Evolutionary conservation across 805 yeast genomes (phyloP), one percentile per base, ranked within the genome.

Genomic region (Monosporozyma solicola): DNA sequence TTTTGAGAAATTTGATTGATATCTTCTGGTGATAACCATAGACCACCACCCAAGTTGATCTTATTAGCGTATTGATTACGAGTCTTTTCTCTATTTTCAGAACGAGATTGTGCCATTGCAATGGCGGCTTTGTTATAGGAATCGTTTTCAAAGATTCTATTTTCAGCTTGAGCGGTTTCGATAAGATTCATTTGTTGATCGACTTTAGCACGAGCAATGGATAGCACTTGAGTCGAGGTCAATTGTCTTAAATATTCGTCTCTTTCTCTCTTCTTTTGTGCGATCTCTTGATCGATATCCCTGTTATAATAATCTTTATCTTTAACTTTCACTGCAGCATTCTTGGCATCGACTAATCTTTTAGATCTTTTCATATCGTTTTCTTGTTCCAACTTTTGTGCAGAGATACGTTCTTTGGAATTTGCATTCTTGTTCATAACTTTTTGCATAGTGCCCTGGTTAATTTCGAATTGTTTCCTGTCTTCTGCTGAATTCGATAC

Each of bases 41-140:
- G 75, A 2, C 98, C 98, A 59, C 96, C 97, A 55, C 99, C 99
- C 57, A 92, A 71, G 63, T 88, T 77, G 61, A 89, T 74, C 66
- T 83, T 79, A 57, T 83, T 81, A 50, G 61, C 65, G 56, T 72
- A 65, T 56, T 75, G 74, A 49, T 63, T 59, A 47, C 64, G 63
- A 50, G 77, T 63, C 62, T 92, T 78, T 64, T 80, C 81, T 50
- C 78, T 80, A 6, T 20, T 32, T 32, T 20, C 3, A 48, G 78
- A 74, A 61, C 82, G 81, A 56, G 79, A 78, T 65, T 85, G 86
- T 2, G 97, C 97, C 56, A 86, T 72, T 32, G 83, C 82, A 51
- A 85, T 76, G 2, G 97, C 97, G 57, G 79, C 78, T 57, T 81
- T 80, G 71, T 88, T 88, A 64, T 73, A 77, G 47, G 78, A 81